Conservation (phyloP, 208 protist genomes). For the Balamuthia mandrillaris region DNA sequence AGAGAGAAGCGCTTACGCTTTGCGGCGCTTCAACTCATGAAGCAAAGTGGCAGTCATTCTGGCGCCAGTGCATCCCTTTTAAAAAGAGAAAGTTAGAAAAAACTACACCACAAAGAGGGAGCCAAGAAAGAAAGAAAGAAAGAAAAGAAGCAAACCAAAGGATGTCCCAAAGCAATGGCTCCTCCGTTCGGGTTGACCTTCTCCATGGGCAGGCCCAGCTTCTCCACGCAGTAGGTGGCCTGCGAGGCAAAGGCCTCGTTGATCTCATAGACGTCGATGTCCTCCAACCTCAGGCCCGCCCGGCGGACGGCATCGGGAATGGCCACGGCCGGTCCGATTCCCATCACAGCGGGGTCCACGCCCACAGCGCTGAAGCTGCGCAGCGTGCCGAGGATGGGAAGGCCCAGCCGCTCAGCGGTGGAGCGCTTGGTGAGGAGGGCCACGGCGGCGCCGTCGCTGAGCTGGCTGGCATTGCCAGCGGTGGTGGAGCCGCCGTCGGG, state of each 20-base stretch:
- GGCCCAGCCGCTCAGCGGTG: conserved; percentile 47
- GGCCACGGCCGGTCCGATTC: conserved; percentile 70
- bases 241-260: conserved; percentile 61
- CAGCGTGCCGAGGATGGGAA: conserved; percentile 45
- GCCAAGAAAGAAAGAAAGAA: too few species aligned
- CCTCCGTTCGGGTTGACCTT: conserved; percentile 72
- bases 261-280: conserved; percentile 76
- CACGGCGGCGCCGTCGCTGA: conserved; percentile 66
- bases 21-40: conserved; percentile 41
- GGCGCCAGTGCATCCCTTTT: conserved; percentile 66
- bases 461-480: conserved; percentile 71
- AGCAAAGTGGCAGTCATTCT: conserved; percentile 60
- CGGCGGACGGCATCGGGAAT: conserved; percentile 54
- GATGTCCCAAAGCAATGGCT: conserved; percentile 71
- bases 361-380: conserved; percentile 41
- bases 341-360: conserved; percentile 41
- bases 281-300: conserved; percentile 63
- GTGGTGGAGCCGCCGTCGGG: conserved; percentile 66
- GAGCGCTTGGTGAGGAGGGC: conserved; percentile 34
- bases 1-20: conserved; percentile 12
- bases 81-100: conserved; percentile 67
- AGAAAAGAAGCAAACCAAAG: background rate
- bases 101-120: background rate
- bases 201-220: conserved; percentile 3
- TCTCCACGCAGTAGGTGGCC: conserved; percentile 33